Conservation (phyloP, 495 filamentous ascomycete genomes). For the Aspergillus indologenus region DNA sequence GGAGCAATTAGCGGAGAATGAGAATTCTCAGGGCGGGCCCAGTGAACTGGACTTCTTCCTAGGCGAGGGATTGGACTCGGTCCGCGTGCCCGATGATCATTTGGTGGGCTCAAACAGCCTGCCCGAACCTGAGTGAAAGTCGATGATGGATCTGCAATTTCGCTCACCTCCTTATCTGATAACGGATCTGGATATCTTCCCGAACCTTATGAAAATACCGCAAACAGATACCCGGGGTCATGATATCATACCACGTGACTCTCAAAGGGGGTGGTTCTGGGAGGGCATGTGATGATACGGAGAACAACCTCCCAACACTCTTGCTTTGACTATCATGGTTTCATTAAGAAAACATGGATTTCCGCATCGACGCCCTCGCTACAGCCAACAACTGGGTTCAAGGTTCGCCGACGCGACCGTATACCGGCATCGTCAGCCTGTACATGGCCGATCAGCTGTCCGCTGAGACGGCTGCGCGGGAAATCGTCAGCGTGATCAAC, state of each 20-base stretch:
- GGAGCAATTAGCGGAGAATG: constrained; percentile 78
- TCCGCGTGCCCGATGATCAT: not conserved
- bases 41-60: constrained; percentile 74
- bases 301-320: not conserved
- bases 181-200: not conserved
- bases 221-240: not conserved
- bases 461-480: constrained; percentile 6
- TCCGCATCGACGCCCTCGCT: constrained; percentile 8
- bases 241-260: not conserved
- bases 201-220: not conserved
- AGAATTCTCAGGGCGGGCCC: constrained; percentile 55
- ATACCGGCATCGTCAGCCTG: constrained; percentile 12
- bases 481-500: constrained; percentile 13
- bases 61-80: constrained; percentile 20
- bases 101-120: not conserved
- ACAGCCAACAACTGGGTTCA: constrained; percentile 11
- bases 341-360: not conserved
- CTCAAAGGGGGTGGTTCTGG: not conserved
- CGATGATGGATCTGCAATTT: not conserved
- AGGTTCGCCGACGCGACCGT: constrained; percentile 10
- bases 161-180: not conserved
- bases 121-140: not conserved
- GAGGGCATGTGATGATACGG: not conserved
- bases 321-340: not conserved
- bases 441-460: constrained; percentile 15